Evolutionary conservation across 805 yeast genomes (phyloP).

Genomic region (Myxozyma monticola): DNA sequence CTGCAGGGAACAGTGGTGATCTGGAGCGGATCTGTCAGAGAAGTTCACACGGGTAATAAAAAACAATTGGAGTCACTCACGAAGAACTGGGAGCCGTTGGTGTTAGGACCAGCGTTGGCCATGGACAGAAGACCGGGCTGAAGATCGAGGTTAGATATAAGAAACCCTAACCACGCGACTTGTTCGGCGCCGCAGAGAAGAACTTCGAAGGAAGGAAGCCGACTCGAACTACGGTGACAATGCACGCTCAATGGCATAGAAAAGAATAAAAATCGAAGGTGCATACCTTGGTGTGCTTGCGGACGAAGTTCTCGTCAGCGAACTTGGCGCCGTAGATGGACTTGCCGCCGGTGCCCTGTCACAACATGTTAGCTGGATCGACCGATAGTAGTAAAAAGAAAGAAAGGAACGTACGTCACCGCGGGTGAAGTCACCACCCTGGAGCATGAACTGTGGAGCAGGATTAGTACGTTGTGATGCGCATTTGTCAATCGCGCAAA

Average conservation of each 20-base stretch:
- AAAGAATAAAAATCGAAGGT: neutral
- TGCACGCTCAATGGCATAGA: no score
- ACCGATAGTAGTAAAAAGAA: neutral
- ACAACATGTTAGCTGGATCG: neutral
- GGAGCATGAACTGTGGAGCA: conserved; percentile 96
- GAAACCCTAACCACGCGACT: conserved; percentile 1
- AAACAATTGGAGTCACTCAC: no score
- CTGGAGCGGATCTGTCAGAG: neutral
- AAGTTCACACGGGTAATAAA: neutral
- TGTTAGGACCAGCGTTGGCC: conserved; percentile 72
- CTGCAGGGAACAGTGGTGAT: conserved; percentile 86
- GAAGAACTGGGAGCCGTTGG: conserved; percentile 92
- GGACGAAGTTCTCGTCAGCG: conserved; percentile 70
- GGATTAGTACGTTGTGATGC: no score
- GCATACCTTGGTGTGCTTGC: conserved; percentile 52
- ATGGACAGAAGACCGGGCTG: conserved; percentile 68
- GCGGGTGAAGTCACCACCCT: conserved; percentile 87
- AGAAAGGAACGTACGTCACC: conserved; percentile 49
- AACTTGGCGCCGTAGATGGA: conserved; percentile 75
- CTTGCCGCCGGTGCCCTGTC: conserved; percentile 80
- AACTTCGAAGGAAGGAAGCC: neutral
- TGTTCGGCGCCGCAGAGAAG: neutral
- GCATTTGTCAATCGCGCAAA: conserved; percentile 50
- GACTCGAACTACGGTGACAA: no score
- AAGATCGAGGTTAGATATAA: conserved; percentile 13